These are phyloP conservation scores for Starmerella stellata DNA, from an alignment of 805 yeast genomes.

Conservation along the genomic window DNA sequence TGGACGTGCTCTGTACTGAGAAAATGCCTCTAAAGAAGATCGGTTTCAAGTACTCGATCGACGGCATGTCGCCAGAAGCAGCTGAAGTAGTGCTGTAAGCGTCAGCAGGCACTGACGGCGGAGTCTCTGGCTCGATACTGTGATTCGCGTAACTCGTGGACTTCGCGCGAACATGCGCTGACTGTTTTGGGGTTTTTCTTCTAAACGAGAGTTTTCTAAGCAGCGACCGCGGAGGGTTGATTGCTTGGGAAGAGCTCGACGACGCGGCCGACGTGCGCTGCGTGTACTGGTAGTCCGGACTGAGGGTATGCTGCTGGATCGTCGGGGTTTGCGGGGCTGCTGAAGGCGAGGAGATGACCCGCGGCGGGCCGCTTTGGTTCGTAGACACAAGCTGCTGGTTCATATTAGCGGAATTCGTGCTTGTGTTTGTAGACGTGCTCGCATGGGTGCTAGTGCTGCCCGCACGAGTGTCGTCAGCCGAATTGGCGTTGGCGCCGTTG, in stretches of 20 bases:
- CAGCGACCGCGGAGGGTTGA: slow-evolving; percentile 6
- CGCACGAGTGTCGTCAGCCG: background rate
- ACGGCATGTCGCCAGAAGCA: slow-evolving; percentile 62
- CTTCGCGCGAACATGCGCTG: slow-evolving; percentile 13
- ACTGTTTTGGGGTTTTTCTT: slow-evolving; percentile 3
- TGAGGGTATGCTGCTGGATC: background rate
- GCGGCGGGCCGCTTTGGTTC: too few relatives aligned
- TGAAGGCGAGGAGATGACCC: background rate
- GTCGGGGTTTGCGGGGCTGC: background rate
- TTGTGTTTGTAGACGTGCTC: too few relatives aligned
- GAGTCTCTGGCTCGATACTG: slow-evolving; percentile 1
- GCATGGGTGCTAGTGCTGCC: background rate
- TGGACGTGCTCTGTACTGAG: slow-evolving; percentile 85
- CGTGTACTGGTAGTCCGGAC: too few relatives aligned
- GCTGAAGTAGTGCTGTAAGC: too few relatives aligned
- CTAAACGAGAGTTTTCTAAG: slow-evolving; percentile 14
- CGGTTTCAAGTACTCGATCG: slow-evolving; percentile 83
- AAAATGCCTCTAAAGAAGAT: slow-evolving; percentile 83
- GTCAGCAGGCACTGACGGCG: slow-evolving; percentile 30
- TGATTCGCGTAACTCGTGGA: slow-evolving; percentile 13
- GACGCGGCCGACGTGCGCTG: too few relatives aligned
- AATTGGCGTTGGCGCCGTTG: background rate
- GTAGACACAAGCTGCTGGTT: too few relatives aligned
- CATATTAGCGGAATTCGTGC: too few relatives aligned
- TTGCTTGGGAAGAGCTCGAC: too few relatives aligned